A percentile compares a stretch with the other conserved stretches of the same genome.
phyloP scores from a whole-genome alignment of 805 yeast species.

The Cyberlindnera veronae region DNA sequence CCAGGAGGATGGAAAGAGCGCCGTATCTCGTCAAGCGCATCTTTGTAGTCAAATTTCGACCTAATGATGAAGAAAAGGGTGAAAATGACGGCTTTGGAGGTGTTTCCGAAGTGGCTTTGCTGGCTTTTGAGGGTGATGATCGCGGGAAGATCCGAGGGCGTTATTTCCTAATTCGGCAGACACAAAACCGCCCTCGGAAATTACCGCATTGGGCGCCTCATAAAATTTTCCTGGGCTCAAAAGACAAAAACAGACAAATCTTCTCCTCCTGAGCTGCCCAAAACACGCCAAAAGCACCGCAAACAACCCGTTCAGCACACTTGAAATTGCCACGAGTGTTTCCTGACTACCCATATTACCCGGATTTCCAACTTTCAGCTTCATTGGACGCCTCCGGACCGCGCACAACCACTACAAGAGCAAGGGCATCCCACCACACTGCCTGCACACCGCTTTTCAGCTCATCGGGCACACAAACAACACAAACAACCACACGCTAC shows the following conservation, averaged over 20 bases:
- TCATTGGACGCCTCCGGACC: not conserved
- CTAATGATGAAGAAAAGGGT: too few species aligned
- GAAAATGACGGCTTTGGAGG: not conserved
- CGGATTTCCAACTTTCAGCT: not conserved
- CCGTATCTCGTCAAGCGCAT: constrained; percentile 4
- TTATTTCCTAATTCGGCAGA: not conserved
- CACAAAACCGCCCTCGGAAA: constrained; percentile 2
- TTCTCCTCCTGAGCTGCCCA: not conserved
- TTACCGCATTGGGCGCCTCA: constrained; percentile 3
- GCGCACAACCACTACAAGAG: not conserved
- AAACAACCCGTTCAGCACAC: not conserved
- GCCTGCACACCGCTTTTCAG: not conserved
- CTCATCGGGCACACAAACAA: constrained; percentile 1
- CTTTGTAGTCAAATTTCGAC: not conserved
- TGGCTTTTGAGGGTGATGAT: not conserved
- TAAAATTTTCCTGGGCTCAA: constrained; percentile 8
- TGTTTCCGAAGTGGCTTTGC: not conserved
- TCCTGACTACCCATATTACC: not conserved
- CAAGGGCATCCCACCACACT: constrained; percentile 1
- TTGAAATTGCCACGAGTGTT: not conserved
- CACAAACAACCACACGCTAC: not conserved
- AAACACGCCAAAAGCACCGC: not conserved
- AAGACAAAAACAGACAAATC: not conserved
- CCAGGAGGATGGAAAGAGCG: constrained; percentile 2
- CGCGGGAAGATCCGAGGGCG: constrained; percentile 2